Conservation (phyloP, 192 early-diverging fungal species). For the Podila epigama region DNA sequence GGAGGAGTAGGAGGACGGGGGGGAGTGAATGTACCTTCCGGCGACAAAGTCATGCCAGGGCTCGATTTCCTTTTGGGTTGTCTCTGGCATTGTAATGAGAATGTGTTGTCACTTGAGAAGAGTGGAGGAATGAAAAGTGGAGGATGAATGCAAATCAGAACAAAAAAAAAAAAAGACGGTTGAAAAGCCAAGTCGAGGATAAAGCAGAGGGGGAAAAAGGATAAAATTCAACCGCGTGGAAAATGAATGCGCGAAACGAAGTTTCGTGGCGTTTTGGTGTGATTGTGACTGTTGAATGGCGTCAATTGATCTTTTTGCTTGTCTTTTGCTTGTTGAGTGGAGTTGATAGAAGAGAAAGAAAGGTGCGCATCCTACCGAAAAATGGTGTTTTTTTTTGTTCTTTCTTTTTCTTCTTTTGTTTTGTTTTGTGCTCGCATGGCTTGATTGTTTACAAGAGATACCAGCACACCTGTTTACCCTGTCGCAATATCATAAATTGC, state of each 20-base stretch:
- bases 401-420: background rate
- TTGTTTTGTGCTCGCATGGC: too few relatives aligned
- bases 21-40: constrained; percentile 35
- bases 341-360: background rate
- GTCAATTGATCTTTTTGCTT: background rate
- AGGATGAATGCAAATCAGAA: background rate
- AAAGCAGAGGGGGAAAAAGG: too few relatives aligned
- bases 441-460: too few relatives aligned
- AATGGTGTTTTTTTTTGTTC: too few relatives aligned
- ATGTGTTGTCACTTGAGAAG: too few relatives aligned
- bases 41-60: constrained; percentile 50
- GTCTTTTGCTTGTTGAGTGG: background rate
- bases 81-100: constrained; percentile 6
- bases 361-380: too few relatives aligned
- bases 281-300: background rate
- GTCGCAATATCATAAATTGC: too few relatives aligned
- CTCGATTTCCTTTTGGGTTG: constrained; percentile 38
- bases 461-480: too few relatives aligned
- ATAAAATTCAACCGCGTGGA: too few relatives aligned
- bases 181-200: too few relatives aligned
- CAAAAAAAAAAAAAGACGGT: background rate
- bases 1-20: background rate
- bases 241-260: background rate
- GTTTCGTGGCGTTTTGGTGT: background rate
- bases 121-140: too few relatives aligned